Conservation (phyloP, 1,284 basidiomycete genomes). For the Stygiomarasmius scandens region DNA sequence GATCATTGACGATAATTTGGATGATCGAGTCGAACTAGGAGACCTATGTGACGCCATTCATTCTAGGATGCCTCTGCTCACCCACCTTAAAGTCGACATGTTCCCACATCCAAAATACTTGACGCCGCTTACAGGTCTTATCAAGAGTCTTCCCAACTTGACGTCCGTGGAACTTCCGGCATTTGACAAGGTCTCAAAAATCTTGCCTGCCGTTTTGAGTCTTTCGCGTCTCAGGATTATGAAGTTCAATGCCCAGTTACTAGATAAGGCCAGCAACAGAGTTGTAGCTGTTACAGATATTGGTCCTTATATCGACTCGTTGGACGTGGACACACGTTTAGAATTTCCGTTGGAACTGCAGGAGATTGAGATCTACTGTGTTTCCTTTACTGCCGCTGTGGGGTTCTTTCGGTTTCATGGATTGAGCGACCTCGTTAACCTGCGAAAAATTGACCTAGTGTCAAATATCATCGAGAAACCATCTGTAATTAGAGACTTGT, state of each 20-base stretch:
- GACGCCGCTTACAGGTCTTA: neutral
- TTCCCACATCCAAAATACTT: neutral
- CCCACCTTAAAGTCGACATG: neutral
- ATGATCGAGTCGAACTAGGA: neutral
- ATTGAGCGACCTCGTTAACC: neutral
- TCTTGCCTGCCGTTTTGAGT: neutral
- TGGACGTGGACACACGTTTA: neutral
- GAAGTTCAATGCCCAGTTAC: neutral
- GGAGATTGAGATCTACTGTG: neutral
- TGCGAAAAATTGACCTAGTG: neutral
- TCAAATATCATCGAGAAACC: neutral
- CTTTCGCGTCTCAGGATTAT: neutral
- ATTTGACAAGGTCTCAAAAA: neutral
- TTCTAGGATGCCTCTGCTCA: neutral
- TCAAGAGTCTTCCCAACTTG: neutral
- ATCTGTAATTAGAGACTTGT: neutral
- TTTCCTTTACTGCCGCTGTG: neutral
- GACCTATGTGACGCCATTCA: neutral
- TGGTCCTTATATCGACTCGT: neutral
- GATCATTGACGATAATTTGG: neutral
- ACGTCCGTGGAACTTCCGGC: neutral
- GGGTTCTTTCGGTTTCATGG: neutral
- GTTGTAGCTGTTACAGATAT: neutral
- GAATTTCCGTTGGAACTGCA: neutral
- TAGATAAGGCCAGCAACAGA: neutral